Percentiles rank a stretch among this genome's conserved stretches.
Conservation (phyloP, 148 eudicot species). For the Cornus florida region DNA sequence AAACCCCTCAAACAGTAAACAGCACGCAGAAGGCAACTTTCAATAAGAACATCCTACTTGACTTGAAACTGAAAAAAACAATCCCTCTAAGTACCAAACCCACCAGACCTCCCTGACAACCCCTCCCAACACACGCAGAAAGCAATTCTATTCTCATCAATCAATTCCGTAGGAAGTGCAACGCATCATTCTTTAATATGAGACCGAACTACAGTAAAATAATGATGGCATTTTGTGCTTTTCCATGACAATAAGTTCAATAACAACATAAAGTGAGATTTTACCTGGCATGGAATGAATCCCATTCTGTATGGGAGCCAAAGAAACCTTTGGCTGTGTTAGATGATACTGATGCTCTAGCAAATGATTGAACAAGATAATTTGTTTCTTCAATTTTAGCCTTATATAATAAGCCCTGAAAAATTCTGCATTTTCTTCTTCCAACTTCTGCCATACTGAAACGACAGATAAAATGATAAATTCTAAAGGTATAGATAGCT, state of each 20-base stretch:
- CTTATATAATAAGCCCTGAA: conserved; percentile 95
- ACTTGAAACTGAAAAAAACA: neutral
- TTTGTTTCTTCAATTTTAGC: conserved; percentile 97
- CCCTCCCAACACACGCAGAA: neutral
- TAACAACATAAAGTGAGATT: neutral
- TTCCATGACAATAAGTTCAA: neutral
- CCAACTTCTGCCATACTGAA: conserved; percentile 98
- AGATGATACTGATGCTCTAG: conserved; percentile 88
- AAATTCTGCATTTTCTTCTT: conserved; percentile 98
- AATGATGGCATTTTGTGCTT: neutral
- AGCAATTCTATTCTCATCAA: no score
- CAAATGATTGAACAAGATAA: conserved; percentile 85
- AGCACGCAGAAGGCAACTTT: neutral
- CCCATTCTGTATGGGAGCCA: conserved; percentile 92
- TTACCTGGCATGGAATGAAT: conserved; percentile 91
- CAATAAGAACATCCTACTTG: neutral
- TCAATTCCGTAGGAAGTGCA: neutral
- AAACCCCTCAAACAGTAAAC: neutral
- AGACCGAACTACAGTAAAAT: neutral
- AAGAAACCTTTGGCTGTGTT: conserved; percentile 78
- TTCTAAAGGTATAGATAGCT: neutral
- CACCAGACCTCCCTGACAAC: neutral
- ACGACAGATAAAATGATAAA: conserved; percentile 5
- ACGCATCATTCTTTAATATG: neutral
- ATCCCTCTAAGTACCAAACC: neutral